phyloP scores from a whole-genome alignment of 2,329 filamentous ascomycete species.

The Zymoseptoria pseudotritici region DNA sequence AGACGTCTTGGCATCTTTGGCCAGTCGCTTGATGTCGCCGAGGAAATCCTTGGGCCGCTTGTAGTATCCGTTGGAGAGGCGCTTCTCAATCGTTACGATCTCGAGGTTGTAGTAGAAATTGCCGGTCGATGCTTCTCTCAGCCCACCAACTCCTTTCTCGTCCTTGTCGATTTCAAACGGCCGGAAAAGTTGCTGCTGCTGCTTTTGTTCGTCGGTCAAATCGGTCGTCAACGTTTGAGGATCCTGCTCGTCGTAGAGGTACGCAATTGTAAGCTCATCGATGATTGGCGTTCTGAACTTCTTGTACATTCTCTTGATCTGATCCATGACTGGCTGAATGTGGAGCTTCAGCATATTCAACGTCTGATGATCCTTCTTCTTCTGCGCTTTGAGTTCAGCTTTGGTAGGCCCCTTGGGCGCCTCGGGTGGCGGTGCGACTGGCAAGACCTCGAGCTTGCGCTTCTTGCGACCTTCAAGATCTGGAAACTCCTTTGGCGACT shows the following conservation, averaged over 20 bases:
- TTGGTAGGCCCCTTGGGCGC: constrained; percentile 55
- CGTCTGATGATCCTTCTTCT: constrained; percentile 72
- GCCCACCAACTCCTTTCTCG: constrained; percentile 66
- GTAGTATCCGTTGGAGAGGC: constrained; percentile 95
- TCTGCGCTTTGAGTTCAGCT: constrained; percentile 71
- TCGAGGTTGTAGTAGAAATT: constrained; percentile 96
- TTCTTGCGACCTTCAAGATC: constrained; percentile 81
- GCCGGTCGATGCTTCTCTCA: constrained; percentile 65
- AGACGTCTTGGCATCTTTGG: constrained; percentile 73
- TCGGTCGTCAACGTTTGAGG: constrained; percentile 58
- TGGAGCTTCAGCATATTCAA: constrained; percentile 82
- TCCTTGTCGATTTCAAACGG: constrained; percentile 78
- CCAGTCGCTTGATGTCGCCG: constrained; percentile 74
- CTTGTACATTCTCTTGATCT: constrained; percentile 83
- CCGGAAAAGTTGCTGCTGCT: constrained; percentile 51
- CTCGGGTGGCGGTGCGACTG: constrained; percentile 61
- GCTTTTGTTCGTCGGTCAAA: constrained; percentile 46
- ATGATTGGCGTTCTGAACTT: constrained; percentile 79
- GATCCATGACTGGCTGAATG: constrained; percentile 93
- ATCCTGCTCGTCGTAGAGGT: constrained; percentile 77
- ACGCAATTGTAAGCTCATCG: constrained; percentile 64
- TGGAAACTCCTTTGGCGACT: constrained; percentile 76
- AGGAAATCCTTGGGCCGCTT: constrained; percentile 84
- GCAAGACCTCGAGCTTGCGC: constrained; percentile 68
- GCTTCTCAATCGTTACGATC: constrained; percentile 85